phyloP scores from a whole-genome alignment of 306 rosid species.

The Quillaja saponaria region DNA sequence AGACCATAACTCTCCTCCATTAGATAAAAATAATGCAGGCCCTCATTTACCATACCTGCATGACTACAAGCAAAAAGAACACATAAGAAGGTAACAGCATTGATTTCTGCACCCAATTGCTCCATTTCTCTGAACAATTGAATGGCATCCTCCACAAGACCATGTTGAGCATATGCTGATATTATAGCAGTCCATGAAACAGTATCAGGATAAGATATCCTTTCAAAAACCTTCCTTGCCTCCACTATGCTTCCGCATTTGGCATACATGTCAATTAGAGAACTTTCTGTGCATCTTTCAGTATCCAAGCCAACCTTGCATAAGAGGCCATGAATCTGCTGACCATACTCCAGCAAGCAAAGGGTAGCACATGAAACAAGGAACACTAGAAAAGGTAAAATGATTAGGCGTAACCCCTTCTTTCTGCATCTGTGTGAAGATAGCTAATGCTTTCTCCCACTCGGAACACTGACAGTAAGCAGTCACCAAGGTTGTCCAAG shows the following conservation, averaged over 20 bases:
- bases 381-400: conserved; percentile 62
- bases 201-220: conserved; percentile 59
- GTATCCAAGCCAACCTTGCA: conserved; percentile 58
- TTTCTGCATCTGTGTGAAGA: conserved; percentile 60
- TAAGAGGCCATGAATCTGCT: conserved; percentile 62
- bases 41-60: conserved; percentile 68
- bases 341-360: conserved; percentile 60
- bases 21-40: conserved; percentile 46
- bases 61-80: conserved; percentile 83
- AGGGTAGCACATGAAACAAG: conserved; percentile 65
- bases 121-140: conserved; percentile 58
- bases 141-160: conserved; percentile 61
- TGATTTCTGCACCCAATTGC: conserved; percentile 43
- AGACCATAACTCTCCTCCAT: conserved; percentile 55
- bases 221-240: conserved; percentile 48
- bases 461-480: conserved; percentile 65
- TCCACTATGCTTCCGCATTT: conserved; percentile 47
- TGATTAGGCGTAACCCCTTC: conserved; percentile 61
- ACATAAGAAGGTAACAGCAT: conserved; percentile 62
- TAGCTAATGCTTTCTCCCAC: conserved; percentile 58
- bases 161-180: conserved; percentile 70
- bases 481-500: conserved; percentile 73
- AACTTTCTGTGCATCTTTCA: conserved; percentile 64
- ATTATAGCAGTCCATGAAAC: conserved; percentile 77
- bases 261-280: conserved; percentile 67